Percentiles rank a stretch among this genome's conserved stretches.
Conservation (phyloP, 108 stramenopile genomes). For the Poteriospumella lacustris region DNA sequence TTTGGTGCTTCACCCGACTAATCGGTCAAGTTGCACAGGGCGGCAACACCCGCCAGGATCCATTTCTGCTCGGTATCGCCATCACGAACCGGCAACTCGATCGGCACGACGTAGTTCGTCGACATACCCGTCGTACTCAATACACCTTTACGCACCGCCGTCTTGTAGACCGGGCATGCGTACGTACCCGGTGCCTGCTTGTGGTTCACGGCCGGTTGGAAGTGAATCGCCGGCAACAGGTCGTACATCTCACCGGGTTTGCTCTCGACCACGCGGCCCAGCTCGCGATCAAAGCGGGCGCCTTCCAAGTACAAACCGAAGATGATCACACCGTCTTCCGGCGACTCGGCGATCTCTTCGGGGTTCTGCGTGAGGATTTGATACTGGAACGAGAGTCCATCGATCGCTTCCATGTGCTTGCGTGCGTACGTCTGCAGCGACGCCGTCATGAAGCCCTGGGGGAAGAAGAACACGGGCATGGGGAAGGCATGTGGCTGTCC, state of each 20-base stretch:
- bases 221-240: constrained; percentile 56
- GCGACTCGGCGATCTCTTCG: constrained; percentile 38
- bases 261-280: constrained; percentile 37
- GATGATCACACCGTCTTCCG: constrained; percentile 58
- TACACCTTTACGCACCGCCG: constrained; percentile 58
- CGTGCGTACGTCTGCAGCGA: constrained; percentile 62
- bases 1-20: constrained; percentile 4
- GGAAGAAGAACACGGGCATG: constrained; percentile 64
- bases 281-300: constrained; percentile 52
- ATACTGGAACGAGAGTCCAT: constrained; percentile 56
- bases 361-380: constrained; percentile 36
- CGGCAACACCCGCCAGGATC: constrained; percentile 58
- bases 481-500: constrained; percentile 59
- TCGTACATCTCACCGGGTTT: constrained; percentile 57
- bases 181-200: constrained; percentile 45
- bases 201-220: constrained; percentile 53
- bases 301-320: constrained; percentile 59
- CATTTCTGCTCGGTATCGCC: constrained; percentile 48
- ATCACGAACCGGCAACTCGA: constrained; percentile 52
- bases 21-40: constrained; percentile 57
- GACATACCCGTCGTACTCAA: constrained; percentile 63
- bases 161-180: constrained; percentile 64
- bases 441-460: constrained; percentile 68
- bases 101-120: constrained; percentile 62
- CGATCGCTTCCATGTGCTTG: constrained; percentile 60